These are phyloP conservation scores for Agmasoma carcini DNA, from an alignment of 371 early-diverging fungal species.

Conservation along the genomic window DNA sequence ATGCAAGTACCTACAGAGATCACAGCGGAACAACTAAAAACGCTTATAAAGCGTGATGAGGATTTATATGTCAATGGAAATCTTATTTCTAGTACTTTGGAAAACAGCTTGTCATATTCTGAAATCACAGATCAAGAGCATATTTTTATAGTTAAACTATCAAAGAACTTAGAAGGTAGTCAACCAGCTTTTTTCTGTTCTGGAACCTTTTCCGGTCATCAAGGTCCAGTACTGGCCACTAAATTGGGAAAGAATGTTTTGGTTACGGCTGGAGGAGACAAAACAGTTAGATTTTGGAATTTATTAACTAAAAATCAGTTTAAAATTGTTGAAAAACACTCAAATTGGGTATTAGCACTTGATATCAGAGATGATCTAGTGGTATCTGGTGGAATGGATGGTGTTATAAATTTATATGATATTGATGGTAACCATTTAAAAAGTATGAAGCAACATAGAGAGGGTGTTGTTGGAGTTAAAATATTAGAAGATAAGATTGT, in stretches of 20 bases:
- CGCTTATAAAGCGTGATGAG: slow-evolving; percentile 18
- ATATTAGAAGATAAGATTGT: slow-evolving; percentile 62
- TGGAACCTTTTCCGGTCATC: slow-evolving; percentile 58
- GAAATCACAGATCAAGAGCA: slow-evolving; percentile 52
- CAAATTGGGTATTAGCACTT: slow-evolving; percentile 70
- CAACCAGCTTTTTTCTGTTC: slow-evolving; percentile 44
- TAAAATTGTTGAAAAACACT: slow-evolving; percentile 57
- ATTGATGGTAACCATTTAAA: slow-evolving; percentile 56
- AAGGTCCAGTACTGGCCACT: slow-evolving; percentile 75
- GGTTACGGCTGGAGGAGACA: slow-evolving; percentile 78
- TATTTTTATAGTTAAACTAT: slow-evolving; percentile 32
- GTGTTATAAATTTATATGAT: slow-evolving; percentile 61
- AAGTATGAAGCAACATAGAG: slow-evolving; percentile 66
- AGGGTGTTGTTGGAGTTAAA: slow-evolving; percentile 72
- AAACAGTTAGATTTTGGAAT: slow-evolving; percentile 85
- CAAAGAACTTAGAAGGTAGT: slow-evolving; percentile 19
- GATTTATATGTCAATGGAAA: slow-evolving; percentile 39
- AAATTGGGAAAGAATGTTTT: slow-evolving; percentile 62
- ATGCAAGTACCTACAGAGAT: slow-evolving; percentile 38
- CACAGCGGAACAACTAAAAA: slow-evolving; percentile 22
- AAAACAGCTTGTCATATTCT: slow-evolving; percentile 53
- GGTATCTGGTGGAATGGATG: slow-evolving; percentile 74
- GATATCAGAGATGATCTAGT: slow-evolving; percentile 73
- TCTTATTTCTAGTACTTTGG: slow-evolving; percentile 27
- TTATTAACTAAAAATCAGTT: slow-evolving; percentile 60